A percentile compares a stretch with the other conserved stretches of the same genome.
These are phyloP conservation scores for Mycena pura DNA, from an alignment of 768 basidiomycete genomes.

Conservation along the genomic window DNA sequence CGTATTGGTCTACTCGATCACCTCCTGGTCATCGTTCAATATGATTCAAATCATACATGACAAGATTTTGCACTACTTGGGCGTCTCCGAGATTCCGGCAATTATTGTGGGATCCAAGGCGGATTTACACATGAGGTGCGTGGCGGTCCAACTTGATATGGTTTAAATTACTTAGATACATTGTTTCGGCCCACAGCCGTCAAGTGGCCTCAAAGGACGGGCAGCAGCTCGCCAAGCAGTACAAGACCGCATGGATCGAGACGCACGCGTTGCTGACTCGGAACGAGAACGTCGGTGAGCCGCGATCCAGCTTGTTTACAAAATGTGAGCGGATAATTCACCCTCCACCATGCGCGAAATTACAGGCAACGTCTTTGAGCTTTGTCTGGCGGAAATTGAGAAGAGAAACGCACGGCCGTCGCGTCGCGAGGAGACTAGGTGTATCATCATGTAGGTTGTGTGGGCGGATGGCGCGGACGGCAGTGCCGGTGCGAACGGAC, in stretches of 20 bases:
- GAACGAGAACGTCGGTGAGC: slow-evolving; percentile 88
- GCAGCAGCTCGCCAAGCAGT: slow-evolving; percentile 71
- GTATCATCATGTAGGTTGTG: slow-evolving; percentile 6
- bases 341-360: too few relatives aligned
- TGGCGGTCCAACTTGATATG: slow-evolving; percentile 28
- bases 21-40: slow-evolving; percentile 90
- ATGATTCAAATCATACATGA: slow-evolving; percentile 94
- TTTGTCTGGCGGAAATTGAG: slow-evolving; percentile 85
- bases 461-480: too few relatives aligned
- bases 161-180: slow-evolving; percentile 35
- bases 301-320: too few relatives aligned
- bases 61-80: slow-evolving; percentile 89
- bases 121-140: slow-evolving; percentile 80
- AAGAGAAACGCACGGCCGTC: slow-evolving; percentile 3
- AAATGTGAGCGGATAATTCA: too few relatives aligned
- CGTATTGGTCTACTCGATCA: slow-evolving; percentile 94
- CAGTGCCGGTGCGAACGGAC: too few relatives aligned
- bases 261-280: slow-evolving; percentile 90
- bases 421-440: not conserved
- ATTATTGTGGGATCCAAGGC: slow-evolving; percentile 94
- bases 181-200: slow-evolving; percentile 54
- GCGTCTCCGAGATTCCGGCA: slow-evolving; percentile 84
- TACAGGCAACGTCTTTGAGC: slow-evolving; percentile 82
- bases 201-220: slow-evolving; percentile 81
- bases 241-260: slow-evolving; percentile 84